A percentile compares a stretch with the other conserved stretches of the same genome.
Conservation (phyloP, 345 rosid genomes). For the Balakata baccata region DNA sequence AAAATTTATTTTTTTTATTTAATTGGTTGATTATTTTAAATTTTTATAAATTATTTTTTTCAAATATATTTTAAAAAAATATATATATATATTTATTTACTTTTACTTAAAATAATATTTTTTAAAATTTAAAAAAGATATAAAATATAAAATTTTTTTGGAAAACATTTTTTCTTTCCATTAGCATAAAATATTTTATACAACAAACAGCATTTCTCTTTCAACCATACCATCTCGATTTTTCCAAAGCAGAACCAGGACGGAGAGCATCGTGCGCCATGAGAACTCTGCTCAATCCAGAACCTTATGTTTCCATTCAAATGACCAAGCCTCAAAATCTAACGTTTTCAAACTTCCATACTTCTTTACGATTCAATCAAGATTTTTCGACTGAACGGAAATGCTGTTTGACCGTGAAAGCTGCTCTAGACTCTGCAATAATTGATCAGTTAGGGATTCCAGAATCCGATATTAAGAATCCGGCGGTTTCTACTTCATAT, state of each 20-base stretch:
- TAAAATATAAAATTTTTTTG: too few relatives aligned
- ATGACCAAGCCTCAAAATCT: conserved; percentile 22
- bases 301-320: conserved; percentile 34
- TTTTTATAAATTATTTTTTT: too few relatives aligned
- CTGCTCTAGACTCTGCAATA: conserved; percentile 44
- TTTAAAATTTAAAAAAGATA: too few relatives aligned
- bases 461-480: conserved; percentile 60
- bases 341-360: conserved; percentile 11
- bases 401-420: conserved; percentile 30
- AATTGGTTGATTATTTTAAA: too few relatives aligned
- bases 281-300: conserved; percentile 50
- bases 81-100: too few relatives aligned
- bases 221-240: too few relatives aligned
- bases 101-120: too few relatives aligned
- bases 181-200: too few relatives aligned
- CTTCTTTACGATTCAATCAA: conserved; percentile 26
- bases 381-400: conserved; percentile 31
- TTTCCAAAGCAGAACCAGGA: neutral
- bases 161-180: too few relatives aligned
- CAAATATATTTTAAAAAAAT: too few relatives aligned
- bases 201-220: too few relatives aligned
- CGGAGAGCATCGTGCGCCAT: conserved; percentile 29
- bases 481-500: conserved; percentile 69
- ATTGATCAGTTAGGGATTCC: conserved; percentile 59
- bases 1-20: too few relatives aligned